Percentiles rank a stretch among this genome's conserved stretches.
Conservation (phyloP, 2,329 filamentous ascomycete genomes). For the Mycocentrospora acerina region DNA sequence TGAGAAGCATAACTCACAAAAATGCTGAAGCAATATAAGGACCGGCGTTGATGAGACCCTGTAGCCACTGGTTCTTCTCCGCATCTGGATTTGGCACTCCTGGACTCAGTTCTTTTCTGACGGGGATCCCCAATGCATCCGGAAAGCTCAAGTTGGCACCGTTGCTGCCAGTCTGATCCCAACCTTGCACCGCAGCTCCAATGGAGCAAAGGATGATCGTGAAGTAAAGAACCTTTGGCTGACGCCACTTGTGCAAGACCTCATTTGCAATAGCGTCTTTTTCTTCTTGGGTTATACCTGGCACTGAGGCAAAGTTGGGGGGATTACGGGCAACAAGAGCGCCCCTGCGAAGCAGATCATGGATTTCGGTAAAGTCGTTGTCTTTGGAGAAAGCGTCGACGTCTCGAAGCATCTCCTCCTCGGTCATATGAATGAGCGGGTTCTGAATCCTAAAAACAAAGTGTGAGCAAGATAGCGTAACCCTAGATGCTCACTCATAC, state of each 20-base stretch:
- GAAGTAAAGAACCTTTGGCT: constrained; percentile 60
- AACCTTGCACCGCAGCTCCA: constrained; percentile 64
- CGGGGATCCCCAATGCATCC: constrained; percentile 52
- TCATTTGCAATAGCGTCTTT: constrained; percentile 19
- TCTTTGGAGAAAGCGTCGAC: constrained; percentile 55
- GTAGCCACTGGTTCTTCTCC: constrained; percentile 23
- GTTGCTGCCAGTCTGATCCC: constrained; percentile 60
- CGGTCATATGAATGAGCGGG: constrained; percentile 18
- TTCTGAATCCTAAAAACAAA: constrained; percentile 16
- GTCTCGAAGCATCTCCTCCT: constrained; percentile 49
- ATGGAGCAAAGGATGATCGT: constrained; percentile 68
- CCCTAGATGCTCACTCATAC: background rate
- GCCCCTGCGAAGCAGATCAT: constrained; percentile 51
- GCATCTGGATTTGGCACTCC: constrained; percentile 11
- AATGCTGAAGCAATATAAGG: constrained; percentile 22
- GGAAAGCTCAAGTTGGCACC: constrained; percentile 62
- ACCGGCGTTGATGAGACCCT: constrained; percentile 21
- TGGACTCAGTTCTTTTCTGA: constrained; percentile 1
- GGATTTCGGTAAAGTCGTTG: constrained; percentile 48
- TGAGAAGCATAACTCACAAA: constrained; percentile 4
- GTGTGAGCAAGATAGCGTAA: background rate
- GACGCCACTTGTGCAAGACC: constrained; percentile 59
- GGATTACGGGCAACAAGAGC: constrained; percentile 50
- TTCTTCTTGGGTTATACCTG: constrained; percentile 20
- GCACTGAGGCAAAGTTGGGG: constrained; percentile 11